phyloP scores from a whole-genome alignment of 176 grass and related monocot species.

The Oryza coarctata region DNA sequence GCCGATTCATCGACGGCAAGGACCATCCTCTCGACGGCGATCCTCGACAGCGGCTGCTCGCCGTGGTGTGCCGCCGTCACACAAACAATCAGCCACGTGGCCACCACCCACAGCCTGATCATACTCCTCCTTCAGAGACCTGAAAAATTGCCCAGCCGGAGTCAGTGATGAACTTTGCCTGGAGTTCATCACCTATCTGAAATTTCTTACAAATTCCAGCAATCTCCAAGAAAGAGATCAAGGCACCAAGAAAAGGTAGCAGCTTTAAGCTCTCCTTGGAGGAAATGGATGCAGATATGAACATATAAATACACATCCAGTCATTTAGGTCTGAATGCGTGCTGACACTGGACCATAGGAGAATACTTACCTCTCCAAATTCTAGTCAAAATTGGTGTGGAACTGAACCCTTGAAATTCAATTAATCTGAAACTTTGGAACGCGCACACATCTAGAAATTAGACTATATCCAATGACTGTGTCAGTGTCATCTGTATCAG shows the following conservation, averaged over 20 bases:
- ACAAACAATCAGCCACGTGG: slow-evolving; percentile 21
- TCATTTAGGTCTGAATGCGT: not conserved
- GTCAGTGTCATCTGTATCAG: not conserved
- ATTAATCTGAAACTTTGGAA: not conserved
- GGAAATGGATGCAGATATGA: not conserved
- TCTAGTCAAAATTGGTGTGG: not conserved
- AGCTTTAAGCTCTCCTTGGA: not conserved
- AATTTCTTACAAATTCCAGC: not conserved
- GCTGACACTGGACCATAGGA: not conserved
- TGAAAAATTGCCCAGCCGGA: not conserved
- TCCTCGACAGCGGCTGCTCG: slow-evolving; percentile 57
- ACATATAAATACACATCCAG: not conserved
- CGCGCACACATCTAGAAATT: not conserved
- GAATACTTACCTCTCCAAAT: not conserved
- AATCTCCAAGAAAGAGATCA: not conserved
- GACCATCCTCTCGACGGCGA: slow-evolving; percentile 48
- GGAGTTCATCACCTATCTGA: not conserved
- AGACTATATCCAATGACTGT: not conserved
- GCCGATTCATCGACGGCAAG: slow-evolving; percentile 38
- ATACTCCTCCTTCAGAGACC: not conserved
- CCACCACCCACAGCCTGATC: slow-evolving; percentile 19
- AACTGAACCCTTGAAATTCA: not conserved
- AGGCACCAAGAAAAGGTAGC: not conserved
- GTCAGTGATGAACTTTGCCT: not conserved
- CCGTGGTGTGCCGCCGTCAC: slow-evolving; percentile 1